These are phyloP conservation scores for Nicotiana tomentosiformis DNA, from an alignment of 257 asterid genomes.

Conservation along the genomic window DNA sequence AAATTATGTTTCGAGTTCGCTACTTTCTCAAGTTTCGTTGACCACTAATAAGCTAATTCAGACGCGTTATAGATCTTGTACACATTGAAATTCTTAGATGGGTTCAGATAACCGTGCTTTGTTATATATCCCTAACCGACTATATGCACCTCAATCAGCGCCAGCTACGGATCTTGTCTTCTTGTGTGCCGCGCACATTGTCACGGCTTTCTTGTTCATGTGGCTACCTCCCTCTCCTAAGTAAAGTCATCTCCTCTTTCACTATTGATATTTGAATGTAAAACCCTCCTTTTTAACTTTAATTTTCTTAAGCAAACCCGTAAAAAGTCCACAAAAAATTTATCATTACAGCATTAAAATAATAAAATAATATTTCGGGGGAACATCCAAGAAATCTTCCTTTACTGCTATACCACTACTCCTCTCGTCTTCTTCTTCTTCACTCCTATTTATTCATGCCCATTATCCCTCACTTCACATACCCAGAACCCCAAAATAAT, in stretches of 20 bases:
- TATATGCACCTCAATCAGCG: neutral
- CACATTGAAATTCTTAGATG: no score
- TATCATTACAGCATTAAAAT: neutral
- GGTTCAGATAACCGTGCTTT: no score
- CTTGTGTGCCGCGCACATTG: neutral
- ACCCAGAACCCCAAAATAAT: neutral
- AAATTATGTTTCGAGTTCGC: accelerated
- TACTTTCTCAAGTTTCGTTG: no score
- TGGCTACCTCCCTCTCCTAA: neutral
- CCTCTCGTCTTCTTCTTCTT: neutral
- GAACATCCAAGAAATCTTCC: neutral
- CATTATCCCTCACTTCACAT: neutral
- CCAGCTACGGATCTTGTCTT: neutral
- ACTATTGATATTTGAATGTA: neutral
- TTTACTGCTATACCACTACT: conserved; percentile 5
- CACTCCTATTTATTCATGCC: neutral
- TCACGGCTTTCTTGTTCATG: neutral
- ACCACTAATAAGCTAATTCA: no score
- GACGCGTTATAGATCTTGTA: no score
- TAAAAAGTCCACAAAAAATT: neutral
- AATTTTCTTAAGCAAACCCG: neutral
- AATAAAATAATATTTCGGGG: neutral
- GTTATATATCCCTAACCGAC: no score
- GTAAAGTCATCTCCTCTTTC: neutral
- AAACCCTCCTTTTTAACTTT: neutral